These are phyloP conservation scores for Mycena sanguinolenta DNA, from an alignment of 768 basidiomycete species.

Conservation along the genomic window DNA sequence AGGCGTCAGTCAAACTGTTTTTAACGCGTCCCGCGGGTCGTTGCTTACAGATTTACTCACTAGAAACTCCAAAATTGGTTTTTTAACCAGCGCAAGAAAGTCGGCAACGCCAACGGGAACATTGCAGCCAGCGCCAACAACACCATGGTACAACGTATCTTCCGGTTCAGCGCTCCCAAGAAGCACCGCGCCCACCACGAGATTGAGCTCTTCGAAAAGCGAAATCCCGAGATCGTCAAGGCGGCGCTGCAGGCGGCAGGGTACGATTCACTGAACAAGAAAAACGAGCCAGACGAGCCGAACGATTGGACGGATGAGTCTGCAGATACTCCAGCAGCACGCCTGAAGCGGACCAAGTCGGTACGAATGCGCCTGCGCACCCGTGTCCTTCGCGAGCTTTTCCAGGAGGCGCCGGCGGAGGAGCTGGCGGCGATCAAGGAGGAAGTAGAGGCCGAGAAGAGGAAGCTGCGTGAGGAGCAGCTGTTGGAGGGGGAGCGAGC, in stretches of 20 bases:
- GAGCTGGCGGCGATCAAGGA: background rate
- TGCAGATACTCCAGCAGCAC: background rate
- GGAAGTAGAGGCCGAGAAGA: background rate
- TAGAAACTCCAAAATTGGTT: conserved; percentile 16
- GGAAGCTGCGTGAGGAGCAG: background rate
- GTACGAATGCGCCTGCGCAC: background rate
- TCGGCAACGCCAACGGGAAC: background rate
- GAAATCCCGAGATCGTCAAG: background rate
- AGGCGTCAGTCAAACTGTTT: background rate
- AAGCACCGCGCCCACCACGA: background rate
- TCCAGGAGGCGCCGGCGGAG: background rate
- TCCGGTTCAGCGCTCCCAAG: background rate
- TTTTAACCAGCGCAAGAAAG: background rate
- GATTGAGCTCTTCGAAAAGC: background rate
- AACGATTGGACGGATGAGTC: background rate
- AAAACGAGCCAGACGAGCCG: background rate
- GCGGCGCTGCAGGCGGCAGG: background rate
- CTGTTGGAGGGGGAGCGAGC: background rate
- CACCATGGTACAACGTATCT: background rate
- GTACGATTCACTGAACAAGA: background rate
- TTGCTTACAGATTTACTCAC: background rate
- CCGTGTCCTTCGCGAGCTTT: background rate
- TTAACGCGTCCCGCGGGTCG: background rate
- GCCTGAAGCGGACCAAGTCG: background rate
- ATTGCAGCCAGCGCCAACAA: no score